phyloP scores from a whole-genome alignment of 2,329 filamentous ascomycete genomes.

The Exophiala sp. region DNA sequence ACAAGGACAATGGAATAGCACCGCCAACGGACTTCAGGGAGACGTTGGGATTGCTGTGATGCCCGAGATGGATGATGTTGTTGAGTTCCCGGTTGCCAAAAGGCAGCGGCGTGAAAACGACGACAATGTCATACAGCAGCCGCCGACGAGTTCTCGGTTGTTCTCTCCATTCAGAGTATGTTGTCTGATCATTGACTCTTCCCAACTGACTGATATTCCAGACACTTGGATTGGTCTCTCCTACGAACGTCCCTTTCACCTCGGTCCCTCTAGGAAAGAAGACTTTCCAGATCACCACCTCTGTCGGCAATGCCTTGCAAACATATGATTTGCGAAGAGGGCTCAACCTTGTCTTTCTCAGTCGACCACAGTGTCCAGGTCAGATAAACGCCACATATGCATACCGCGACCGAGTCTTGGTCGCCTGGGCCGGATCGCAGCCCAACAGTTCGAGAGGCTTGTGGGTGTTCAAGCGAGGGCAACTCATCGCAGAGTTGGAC shows the following conservation, averaged over 20 bases:
- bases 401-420: slow-evolving; percentile 82
- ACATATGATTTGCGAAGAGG: slow-evolving; percentile 92
- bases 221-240: slow-evolving; percentile 91
- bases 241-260: slow-evolving; percentile 85
- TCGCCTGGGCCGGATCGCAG: slow-evolving; percentile 74
- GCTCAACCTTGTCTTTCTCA: slow-evolving; percentile 89
- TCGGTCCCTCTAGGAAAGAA: slow-evolving; percentile 85
- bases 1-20: too few species aligned
- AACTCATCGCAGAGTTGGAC: slow-evolving; percentile 72
- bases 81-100: slow-evolving; percentile 64
- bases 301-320: slow-evolving; percentile 82
- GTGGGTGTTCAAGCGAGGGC: slow-evolving; percentile 90
- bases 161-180: slow-evolving; percentile 90
- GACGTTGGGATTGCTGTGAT: neutral
- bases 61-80: slow-evolving; percentile 17
- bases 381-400: slow-evolving; percentile 81
- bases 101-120: slow-evolving; percentile 64
- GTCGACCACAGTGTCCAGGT: slow-evolving; percentile 79
- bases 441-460: slow-evolving; percentile 61
- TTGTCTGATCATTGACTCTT: slow-evolving; percentile 16
- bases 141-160: slow-evolving; percentile 64
- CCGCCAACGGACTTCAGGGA: neutral
- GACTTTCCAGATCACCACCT: slow-evolving; percentile 96
- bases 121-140: slow-evolving; percentile 35
- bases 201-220: slow-evolving; percentile 37